Evolutionary conservation across 805 yeast genomes (phyloP), one percentile per base, ranked within the genome.

Genomic region (Myxozyma geophila): DNA sequence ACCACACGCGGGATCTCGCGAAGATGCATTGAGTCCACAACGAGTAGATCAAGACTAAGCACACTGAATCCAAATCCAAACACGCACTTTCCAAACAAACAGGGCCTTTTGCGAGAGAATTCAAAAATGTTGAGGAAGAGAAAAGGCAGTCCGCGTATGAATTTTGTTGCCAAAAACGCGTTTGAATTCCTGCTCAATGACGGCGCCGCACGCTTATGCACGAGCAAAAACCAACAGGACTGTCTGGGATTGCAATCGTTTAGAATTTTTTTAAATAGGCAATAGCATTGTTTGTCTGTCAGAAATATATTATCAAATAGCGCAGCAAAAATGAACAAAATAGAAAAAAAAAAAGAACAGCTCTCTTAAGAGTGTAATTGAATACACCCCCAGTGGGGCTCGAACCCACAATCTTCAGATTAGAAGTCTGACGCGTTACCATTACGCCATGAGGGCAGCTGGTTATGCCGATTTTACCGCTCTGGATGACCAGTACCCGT

Each of bases 361-460:
- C 64, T 44, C 62, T 60, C 51, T 54, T 28, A 15, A 44, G 52
- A 41, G 60, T 55, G 56, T 50, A 13, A 44, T 0, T 37, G 13
- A 44, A 55, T 43, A 55, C 69, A 66, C 70, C 69, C 70, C 68
- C 66, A 62, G 70, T 66, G 70, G 70, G 70, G 66, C 70, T 67
- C 70, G 70, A 67, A 67, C 70, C 70, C 70, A 66, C 70, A 67
- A 66, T 66, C 70, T 67, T 67, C 70, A 66, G 70, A 67, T 67
- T 67, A 67, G 69, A 67, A 67, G 70, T 67, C 70, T 66, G 70
- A 67, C 70, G 70, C 70, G 69, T 66, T 67, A 66, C 69, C 69
- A 66, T 66, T 66, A 65, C 69, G 69, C 69, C 69, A 66, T 64
- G 60, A 60, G 68, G 69, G 69, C 69, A 19, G 54, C 35, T 37